A percentile compares a stretch with the other conserved stretches of the same genome.
phyloP scores from a whole-genome alignment of 768 basidiomycete species.

The Scleroderma citrinum region DNA sequence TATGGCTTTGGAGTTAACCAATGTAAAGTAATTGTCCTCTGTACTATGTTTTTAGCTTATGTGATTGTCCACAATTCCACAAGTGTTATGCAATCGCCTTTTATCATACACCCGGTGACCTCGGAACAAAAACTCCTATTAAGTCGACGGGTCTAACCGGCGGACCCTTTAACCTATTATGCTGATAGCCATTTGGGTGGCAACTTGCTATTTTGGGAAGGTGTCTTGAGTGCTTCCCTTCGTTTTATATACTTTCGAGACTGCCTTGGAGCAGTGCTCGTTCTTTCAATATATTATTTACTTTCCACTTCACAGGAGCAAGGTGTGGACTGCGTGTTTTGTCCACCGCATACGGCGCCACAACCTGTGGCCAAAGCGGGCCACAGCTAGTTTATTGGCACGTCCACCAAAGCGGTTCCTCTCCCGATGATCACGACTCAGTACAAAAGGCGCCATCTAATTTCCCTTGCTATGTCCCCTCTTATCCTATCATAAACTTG shows the following conservation, averaged over 20 bases:
- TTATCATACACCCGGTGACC: background rate
- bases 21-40: conserved; percentile 23
- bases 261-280: background rate
- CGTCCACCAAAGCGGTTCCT: conserved; percentile 7
- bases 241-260: background rate
- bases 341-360: conserved; percentile 9
- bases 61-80: conserved; percentile 1
- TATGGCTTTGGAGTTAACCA: conserved; percentile 12
- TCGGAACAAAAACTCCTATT: background rate
- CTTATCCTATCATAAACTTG: background rate
- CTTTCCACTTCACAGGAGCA: background rate
- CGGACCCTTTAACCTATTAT: background rate
- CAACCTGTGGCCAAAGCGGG: conserved; percentile 13
- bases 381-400: conserved; percentile 2
- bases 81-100: conserved; percentile 7
- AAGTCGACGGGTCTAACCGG: background rate
- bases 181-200: no score
- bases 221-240: background rate
- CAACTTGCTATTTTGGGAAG: background rate
- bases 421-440: conserved; percentile 1
- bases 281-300: background rate
- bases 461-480: background rate
- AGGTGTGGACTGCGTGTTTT: conserved; percentile 14
- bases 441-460: conserved; percentile 15
- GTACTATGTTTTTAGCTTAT: conserved; percentile 12